Evolutionary conservation across 352 stramenopile genomes (phyloP), one percentile per base, ranked within the genome.

Genomic region (Phytophthora idaei): DNA sequence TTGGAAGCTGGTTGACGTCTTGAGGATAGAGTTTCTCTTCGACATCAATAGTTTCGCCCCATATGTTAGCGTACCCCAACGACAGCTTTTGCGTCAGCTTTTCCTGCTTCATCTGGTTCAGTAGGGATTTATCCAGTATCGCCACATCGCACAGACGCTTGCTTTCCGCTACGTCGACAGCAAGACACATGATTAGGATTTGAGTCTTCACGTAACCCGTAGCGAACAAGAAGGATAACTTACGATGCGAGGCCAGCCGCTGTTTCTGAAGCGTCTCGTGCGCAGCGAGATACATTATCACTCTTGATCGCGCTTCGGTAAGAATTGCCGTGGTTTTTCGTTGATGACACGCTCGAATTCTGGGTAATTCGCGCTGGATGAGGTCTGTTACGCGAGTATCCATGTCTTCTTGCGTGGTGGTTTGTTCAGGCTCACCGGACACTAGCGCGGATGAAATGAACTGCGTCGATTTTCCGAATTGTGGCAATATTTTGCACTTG

Each of bases 241-340:
- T 62, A 76, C 69, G 37, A n/a, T 67, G 60, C 2, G 27, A 50
- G 3, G 39, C 5, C 17, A 44, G 25, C 12, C 7, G 8, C 12
- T 58, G 51, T 7, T 52, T 41, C 27, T 53, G 57, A 54, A 72
- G 57, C 36, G 42, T 39, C 5, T 74, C 52, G 15, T 61, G 63
- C 0, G 70, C 70, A 25, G 56, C 52, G 14, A 83, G 69, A 59
- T 85, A 78, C 3, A 52, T 54, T 17, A 21, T 17, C 4, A 66
- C 60, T 62, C 76, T 84, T 49, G 29, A 25, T 53, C 64, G 77
- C 4, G 74, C 67, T 52, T 93, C 76, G 27, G 64, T 37, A 45
- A 91, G 39, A 45, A 91, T 81, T 3, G 73, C 67, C 21, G 71
- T 49, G 0, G 72, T 75, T 69, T 93, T 93, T 11, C 72, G 64